Percentiles rank a stretch among this genome's conserved stretches.
These are phyloP conservation scores for Leccinum truebloodii DNA, from an alignment of 768 basidiomycete species.

Conservation along the genomic window DNA sequence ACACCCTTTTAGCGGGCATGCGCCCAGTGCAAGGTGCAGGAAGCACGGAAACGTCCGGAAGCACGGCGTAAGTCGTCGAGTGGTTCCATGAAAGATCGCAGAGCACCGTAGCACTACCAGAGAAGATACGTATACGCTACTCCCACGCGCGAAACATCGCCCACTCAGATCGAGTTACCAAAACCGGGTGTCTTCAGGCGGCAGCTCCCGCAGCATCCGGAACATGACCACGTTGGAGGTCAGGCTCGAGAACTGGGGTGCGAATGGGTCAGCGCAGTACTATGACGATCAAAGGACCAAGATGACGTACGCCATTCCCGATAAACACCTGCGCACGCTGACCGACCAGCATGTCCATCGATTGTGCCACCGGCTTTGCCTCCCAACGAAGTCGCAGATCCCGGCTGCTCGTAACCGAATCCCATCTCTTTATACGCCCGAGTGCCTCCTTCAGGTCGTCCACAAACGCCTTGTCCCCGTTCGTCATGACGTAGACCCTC, in stretches of 20 bases:
- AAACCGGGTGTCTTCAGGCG: constrained; percentile 41
- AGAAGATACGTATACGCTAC: not conserved
- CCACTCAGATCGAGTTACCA: constrained; percentile 31
- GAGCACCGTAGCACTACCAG: not conserved
- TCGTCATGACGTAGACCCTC: constrained; percentile 65
- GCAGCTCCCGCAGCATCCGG: constrained; percentile 38
- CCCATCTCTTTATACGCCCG: constrained; percentile 41
- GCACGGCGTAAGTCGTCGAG: not conserved
- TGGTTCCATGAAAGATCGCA: not conserved
- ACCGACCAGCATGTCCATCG: constrained; percentile 69
- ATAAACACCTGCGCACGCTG: constrained; percentile 64
- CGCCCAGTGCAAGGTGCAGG: not conserved
- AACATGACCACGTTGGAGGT: constrained; percentile 50
- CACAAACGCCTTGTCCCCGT: constrained; percentile 54
- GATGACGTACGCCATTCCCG: constrained; percentile 64
- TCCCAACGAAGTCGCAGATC: constrained; percentile 56
- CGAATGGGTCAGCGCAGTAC: not conserved
- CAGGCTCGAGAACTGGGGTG: constrained; percentile 47
- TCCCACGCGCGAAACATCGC: not conserved
- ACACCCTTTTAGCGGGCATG: constrained; percentile 5
- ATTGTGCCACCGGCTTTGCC: constrained; percentile 56
- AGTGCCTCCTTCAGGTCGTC: constrained; percentile 45
- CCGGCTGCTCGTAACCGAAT: constrained; percentile 51
- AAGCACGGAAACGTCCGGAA: not conserved
- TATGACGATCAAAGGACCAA: not conserved